Base-by-base conservation (phyloP, 1,284 basidiomycete genomes). In the Volvariella volvacea region DNA sequence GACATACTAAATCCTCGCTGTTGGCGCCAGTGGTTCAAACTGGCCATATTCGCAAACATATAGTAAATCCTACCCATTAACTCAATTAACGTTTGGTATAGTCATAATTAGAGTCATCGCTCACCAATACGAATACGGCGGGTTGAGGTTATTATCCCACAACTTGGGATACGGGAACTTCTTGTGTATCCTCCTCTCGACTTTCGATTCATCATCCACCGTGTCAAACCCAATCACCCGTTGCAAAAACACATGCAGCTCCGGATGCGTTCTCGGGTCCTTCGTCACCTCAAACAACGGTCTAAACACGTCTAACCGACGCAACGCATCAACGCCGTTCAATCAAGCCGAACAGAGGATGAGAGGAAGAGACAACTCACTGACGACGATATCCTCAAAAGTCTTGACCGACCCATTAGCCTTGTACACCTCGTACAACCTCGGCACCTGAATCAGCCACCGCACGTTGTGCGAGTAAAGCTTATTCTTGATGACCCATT, bases 201-300 rank as follows among this genome's bases (percentile, higher is more conserved):
- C 74, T 67, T 98, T 99, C 12, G 89, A 93, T 66, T 99, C 96
- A 59, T 99, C 96, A 55, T 99, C 96, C 15, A 99, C 96, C 9
- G 86, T 89, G 58, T 99, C 96, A 58, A 99, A 96, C 3, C 96
- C 96, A 39, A 98, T 68, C 2, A 99, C 94, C 4, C 96, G 84
- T 63, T 97, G 93, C 32, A 99, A 69, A 71, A 99, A 95, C 42
- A 97, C 74, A 63, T 99, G 94, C 30, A 99, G 72, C 60, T 98
- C 93, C 0, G 94, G 94, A 59, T 99, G 95, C 1, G 80, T 82
- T 7, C 70, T 66, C 0, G 96, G 96, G 60, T 99, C 83, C 55
- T 87, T 83, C 0, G 96, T 99, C 16, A 98, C 96, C 61, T 99
- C 94, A 58, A 97, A 99, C 36, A 99, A 67, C 0, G 96, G 95